Evolutionary conservation across 2,329 filamentous ascomycete genomes (phyloP).

Genomic region (Colletotrichum sansevieriae): DNA sequence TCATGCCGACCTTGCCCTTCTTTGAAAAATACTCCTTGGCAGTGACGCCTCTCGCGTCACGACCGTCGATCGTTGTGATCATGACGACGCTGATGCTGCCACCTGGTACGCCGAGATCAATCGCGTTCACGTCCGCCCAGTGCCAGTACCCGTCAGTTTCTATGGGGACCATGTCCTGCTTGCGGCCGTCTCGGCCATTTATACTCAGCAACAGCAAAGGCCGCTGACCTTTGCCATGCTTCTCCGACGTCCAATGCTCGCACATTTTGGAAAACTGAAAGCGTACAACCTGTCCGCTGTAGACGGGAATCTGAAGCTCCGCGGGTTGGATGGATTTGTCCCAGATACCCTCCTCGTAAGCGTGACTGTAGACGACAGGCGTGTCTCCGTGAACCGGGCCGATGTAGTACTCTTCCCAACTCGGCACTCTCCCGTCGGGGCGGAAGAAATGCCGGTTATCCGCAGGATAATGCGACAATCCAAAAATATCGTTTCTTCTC

Average conservation of each 20-base stretch:
- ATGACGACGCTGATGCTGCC: slow-evolving; percentile 75
- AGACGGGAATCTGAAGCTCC: slow-evolving; percentile 70
- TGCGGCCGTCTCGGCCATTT: slow-evolving; percentile 74
- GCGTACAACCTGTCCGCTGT: slow-evolving; percentile 69
- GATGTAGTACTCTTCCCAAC: slow-evolving; percentile 86
- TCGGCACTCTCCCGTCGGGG: slow-evolving; percentile 73
- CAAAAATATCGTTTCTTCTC: slow-evolving; percentile 82
- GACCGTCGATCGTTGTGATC: slow-evolving; percentile 64
- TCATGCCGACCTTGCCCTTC: slow-evolving; percentile 60
- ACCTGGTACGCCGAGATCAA: slow-evolving; percentile 76
- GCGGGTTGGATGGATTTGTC: slow-evolving; percentile 73
- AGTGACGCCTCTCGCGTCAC: slow-evolving; percentile 62
- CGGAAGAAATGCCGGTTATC: slow-evolving; percentile 80
- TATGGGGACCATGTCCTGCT: slow-evolving; percentile 77
- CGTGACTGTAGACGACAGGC: slow-evolving; percentile 60
- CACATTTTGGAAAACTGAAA: slow-evolving; percentile 88
- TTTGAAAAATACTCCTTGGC: slow-evolving; percentile 60
- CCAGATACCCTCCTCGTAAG: slow-evolving; percentile 64
- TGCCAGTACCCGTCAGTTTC: slow-evolving; percentile 84
- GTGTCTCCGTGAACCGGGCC: slow-evolving; percentile 67
- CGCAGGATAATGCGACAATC: slow-evolving; percentile 81
- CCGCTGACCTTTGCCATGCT: slow-evolving; percentile 73
- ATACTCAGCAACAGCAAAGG: slow-evolving; percentile 79
- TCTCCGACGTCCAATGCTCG: slow-evolving; percentile 83
- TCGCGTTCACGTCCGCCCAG: slow-evolving; percentile 81